Conservation (phyloP, 192 early-diverging fungal genomes). For the Rhizoclosmatium globosum region DNA sequence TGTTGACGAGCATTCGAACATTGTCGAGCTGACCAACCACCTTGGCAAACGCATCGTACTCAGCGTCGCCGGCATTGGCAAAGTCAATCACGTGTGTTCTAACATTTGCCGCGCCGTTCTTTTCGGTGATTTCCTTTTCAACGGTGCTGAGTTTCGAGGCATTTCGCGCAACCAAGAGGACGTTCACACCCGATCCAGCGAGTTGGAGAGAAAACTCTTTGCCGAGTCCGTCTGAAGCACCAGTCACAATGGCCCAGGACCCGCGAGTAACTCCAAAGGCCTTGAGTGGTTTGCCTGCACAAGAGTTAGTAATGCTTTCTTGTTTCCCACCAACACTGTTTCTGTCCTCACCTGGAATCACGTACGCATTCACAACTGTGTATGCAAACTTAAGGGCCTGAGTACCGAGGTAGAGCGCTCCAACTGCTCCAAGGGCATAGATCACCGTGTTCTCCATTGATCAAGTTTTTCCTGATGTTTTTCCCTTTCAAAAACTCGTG, state of each 20-base stretch:
- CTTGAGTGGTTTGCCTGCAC: slow-evolving; percentile 38
- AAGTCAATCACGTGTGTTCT: slow-evolving; percentile 80
- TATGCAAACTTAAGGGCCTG: neutral
- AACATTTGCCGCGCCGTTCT: neutral
- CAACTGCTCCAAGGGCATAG: neutral
- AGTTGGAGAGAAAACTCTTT: slow-evolving; percentile 93
- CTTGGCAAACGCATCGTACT: slow-evolving; percentile 72
- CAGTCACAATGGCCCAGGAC: slow-evolving; percentile 88
- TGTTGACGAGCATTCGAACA: slow-evolving; percentile 83
- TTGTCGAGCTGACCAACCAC: slow-evolving; percentile 61
- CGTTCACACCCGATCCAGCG: slow-evolving; percentile 76
- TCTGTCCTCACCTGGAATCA: slow-evolving; percentile 5
- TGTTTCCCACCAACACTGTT: neutral
- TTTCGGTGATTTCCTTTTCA: neutral
- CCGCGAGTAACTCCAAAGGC: slow-evolving; percentile 65
- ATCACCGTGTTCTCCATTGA: neutral
- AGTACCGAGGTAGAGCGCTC: neutral
- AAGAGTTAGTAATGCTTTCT: neutral
- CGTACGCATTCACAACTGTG: slow-evolving; percentile 32
- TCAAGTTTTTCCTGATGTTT: neutral
- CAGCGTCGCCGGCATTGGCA: slow-evolving; percentile 61
- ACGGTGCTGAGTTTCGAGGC: slow-evolving; percentile 75
- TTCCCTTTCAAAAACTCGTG: neutral
- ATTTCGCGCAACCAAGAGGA: slow-evolving; percentile 86
- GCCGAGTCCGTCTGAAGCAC: slow-evolving; percentile 96